Percentiles rank a stretch among this genome's conserved stretches.
Evolutionary conservation across 345 rosid species (phyloP).

Genomic region (Microthlaspi erraticum): DNA sequence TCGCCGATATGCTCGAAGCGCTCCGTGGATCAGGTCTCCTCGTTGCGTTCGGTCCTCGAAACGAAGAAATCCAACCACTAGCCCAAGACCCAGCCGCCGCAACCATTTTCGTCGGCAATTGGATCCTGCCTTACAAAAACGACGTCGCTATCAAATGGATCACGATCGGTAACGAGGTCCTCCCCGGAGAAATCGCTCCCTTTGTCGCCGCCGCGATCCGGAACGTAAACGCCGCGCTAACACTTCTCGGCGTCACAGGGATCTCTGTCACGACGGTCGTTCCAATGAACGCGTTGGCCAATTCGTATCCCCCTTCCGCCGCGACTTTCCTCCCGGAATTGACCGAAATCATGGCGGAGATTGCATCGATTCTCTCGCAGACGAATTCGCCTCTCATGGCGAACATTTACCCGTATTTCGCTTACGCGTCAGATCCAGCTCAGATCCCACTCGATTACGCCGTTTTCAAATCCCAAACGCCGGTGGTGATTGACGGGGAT

Average conservation of each 20-base stretch:
- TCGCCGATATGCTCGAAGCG: conserved; percentile 42
- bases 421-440: conserved; percentile 42
- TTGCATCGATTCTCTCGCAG: conserved; percentile 23
- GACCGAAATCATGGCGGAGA: conserved; percentile 22
- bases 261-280: conserved; percentile 45
- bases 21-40: conserved; percentile 37
- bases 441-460: conserved; percentile 46
- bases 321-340: conserved; percentile 35
- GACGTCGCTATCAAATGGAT: conserved; percentile 39
- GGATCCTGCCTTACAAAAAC: conserved; percentile 39
- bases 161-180: conserved; percentile 48
- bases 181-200: conserved; percentile 34
- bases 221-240: conserved; percentile 36
- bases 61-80: conserved; percentile 40
- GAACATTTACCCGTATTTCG: conserved; percentile 54
- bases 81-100: conserved; percentile 39
- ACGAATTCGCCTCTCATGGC: conserved; percentile 44
- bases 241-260: not conserved
- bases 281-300: conserved; percentile 1
- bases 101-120: conserved; percentile 19
- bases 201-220: conserved; percentile 41
- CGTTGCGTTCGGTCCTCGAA: conserved; percentile 41
- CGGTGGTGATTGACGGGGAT: conserved; percentile 38
- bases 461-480: conserved; percentile 14
- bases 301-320: conserved; percentile 49